Conservation (phyloP, 2,329 filamentous ascomycete species). For the Karstenula rhodostoma region DNA sequence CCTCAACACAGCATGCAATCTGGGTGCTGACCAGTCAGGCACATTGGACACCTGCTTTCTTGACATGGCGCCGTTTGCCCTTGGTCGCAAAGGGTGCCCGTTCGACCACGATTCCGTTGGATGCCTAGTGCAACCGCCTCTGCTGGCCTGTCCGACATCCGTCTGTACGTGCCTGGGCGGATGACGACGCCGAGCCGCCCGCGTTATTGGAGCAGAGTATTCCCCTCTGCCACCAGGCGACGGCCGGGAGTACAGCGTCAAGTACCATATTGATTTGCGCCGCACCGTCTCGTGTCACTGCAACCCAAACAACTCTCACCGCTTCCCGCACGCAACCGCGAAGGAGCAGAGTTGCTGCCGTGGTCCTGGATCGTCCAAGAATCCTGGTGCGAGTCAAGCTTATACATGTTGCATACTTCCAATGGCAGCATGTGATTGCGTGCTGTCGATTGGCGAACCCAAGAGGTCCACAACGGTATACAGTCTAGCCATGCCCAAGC, state of each 20-base stretch:
- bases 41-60: slow-evolving; percentile 1
- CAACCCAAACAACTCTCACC: slow-evolving; percentile 36
- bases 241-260: slow-evolving; percentile 29
- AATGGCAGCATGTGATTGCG: slow-evolving; percentile 25
- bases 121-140: slow-evolving; percentile 20
- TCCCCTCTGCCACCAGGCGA: slow-evolving; percentile 9
- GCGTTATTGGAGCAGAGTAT: slow-evolving; percentile 22
- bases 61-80: slow-evolving; percentile 15
- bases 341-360: slow-evolving; percentile 24
- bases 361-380: slow-evolving; percentile 25
- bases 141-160: slow-evolving; percentile 17
- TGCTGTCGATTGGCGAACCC: slow-evolving; percentile 33
- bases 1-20: slow-evolving; percentile 3
- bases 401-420: slow-evolving; percentile 22
- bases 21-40: not conserved
- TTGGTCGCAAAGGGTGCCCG: slow-evolving; percentile 8
- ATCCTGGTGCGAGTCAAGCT: not conserved
- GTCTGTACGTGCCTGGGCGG: slow-evolving; percentile 30
- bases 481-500: slow-evolving; percentile 5
- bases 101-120: slow-evolving; percentile 1
- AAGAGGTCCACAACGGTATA: slow-evolving; percentile 17
- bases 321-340: slow-evolving; percentile 35
- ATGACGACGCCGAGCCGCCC: slow-evolving; percentile 31
- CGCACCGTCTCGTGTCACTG: slow-evolving; percentile 40
- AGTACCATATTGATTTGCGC: slow-evolving; percentile 40